Percentiles rank a stretch among this genome's conserved stretches.
These are phyloP conservation scores for Sclerotinia spermophila DNA, from an alignment of 2,329 filamentous ascomycete species.

Conservation along the genomic window DNA sequence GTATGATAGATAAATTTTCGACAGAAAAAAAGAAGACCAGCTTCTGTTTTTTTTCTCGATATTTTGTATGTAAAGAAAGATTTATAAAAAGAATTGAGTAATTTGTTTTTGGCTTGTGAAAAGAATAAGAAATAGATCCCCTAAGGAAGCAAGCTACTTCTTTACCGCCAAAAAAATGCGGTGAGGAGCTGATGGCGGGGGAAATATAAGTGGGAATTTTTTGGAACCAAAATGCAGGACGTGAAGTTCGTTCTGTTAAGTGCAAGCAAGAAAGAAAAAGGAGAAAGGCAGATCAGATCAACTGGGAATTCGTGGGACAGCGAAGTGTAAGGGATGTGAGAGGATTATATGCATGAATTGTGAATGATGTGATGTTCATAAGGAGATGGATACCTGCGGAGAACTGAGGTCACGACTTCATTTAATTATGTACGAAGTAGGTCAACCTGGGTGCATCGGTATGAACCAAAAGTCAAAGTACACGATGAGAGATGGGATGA, in stretches of 20 bases:
- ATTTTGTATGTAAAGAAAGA: background rate
- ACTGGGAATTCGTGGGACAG: background rate
- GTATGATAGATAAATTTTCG: background rate
- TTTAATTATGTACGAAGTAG: background rate
- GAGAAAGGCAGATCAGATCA: background rate
- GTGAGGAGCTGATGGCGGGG: slow-evolving; percentile 12
- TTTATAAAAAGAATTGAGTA: background rate
- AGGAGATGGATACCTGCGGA: background rate
- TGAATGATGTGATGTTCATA: background rate
- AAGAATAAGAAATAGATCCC: background rate
- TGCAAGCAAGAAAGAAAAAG: background rate
- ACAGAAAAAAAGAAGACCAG: slow-evolving; percentile 11
- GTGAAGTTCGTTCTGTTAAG: background rate
- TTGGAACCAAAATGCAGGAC: background rate
- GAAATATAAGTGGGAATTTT: slow-evolving; percentile 2
- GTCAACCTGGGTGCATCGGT: background rate
- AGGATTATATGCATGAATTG: background rate
- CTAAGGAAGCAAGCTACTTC: background rate
- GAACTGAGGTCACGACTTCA: slow-evolving; percentile 8
- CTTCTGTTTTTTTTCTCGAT: background rate
- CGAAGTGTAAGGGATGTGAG: background rate
- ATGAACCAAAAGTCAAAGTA: too few relatives aligned
- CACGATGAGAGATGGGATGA: slow-evolving; percentile 7
- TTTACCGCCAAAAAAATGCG: slow-evolving; percentile 18
- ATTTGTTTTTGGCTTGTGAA: slow-evolving; percentile 12